Evolutionary conservation across 2,329 filamentous ascomycete species (phyloP), one percentile per base, ranked within the genome.

Genomic region (Fusarium camptoceras): DNA sequence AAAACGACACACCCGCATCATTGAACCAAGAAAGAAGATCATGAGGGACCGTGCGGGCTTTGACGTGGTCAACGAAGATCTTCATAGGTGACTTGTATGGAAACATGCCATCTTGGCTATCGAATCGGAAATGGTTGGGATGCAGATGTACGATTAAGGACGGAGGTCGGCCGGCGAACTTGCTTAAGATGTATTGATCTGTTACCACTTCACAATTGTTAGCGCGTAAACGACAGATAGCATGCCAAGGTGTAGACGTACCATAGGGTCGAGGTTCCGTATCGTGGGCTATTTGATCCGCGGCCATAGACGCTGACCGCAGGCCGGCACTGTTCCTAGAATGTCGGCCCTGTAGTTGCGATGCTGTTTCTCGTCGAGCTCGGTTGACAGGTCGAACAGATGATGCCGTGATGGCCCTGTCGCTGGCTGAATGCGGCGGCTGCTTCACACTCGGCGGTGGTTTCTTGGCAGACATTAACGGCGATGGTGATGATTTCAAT

Each of bases 61-160:
- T 87, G 47, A 98, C 80, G 78, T 97, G 94, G 71, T 97, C 90
- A 39, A 98, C 84, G 72, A 91, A 86, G 20, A 93, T 81, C 73
- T 87, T 89, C 94, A 98, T 98, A 25, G 96, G 94, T 22, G 94
- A 97, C 75, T 93, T 93, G 80, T 98, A 98, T 8, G 89, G 87
- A 75, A 97, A 98, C 77, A 92, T 95, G 76, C 94, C 93, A 79
- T 97, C 94, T 80, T 98, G 95, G 75, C 94, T 90, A 73, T 98
- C 95, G 81, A 99, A 97, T 61, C 92, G 89, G 78, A 97, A 98
- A 80, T 97, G 91, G 7, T 88, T 94, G 12, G 90, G 86, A 77
- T 98, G 91, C 31, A 99, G 84, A 78, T 98, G 94, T 25, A 99
- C 84, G 53, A 95, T 89, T 25, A 99, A 84, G 6, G 95, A 98